phyloP scores from a whole-genome alignment of 192 early-diverging fungal species.

The Backusella tarrabulga region DNA sequence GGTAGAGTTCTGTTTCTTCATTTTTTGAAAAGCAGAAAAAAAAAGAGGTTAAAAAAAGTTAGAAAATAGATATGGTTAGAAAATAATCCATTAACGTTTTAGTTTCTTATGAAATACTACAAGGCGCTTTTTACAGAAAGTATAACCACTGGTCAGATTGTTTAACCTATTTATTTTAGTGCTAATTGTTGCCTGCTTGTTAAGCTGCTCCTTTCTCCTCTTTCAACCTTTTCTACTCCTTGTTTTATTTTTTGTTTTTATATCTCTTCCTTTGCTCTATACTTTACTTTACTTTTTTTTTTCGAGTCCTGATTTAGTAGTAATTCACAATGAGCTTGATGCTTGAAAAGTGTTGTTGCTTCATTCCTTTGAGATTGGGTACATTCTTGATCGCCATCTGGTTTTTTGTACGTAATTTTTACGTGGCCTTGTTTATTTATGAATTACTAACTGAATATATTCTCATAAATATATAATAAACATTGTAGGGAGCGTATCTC shows the following conservation, averaged over 20 bases:
- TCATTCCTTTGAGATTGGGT: slow-evolving; percentile 36
- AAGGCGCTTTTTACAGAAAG: not conserved
- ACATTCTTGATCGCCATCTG: slow-evolving; percentile 38
- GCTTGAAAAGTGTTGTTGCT: slow-evolving; percentile 39
- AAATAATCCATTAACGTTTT: not conserved
- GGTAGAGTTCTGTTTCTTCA: not conserved
- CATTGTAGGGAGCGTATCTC: slow-evolving; percentile 11
- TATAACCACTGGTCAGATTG: not conserved
- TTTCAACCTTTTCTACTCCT: not conserved
- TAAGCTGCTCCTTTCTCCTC: not conserved
- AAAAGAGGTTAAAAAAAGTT: not conserved
- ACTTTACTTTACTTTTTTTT: not conserved
- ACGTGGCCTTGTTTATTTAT: not conserved
- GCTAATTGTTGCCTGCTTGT: not conserved
- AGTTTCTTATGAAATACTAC: not conserved
- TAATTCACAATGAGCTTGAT: slow-evolving; percentile 18
- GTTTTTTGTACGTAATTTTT: slow-evolving; percentile 31
- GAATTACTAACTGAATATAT: not conserved
- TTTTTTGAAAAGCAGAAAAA: not conserved
- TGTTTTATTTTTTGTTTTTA: not conserved
- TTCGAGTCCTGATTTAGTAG: not conserved
- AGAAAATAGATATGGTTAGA: not conserved
- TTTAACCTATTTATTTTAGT: slow-evolving; percentile 2
- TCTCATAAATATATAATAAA: not conserved
- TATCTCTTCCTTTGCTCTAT: slow-evolving; percentile 6